Evolutionary conservation across 1,284 basidiomycete species (phyloP).

Genomic region (Rhodotorula sp.): DNA sequence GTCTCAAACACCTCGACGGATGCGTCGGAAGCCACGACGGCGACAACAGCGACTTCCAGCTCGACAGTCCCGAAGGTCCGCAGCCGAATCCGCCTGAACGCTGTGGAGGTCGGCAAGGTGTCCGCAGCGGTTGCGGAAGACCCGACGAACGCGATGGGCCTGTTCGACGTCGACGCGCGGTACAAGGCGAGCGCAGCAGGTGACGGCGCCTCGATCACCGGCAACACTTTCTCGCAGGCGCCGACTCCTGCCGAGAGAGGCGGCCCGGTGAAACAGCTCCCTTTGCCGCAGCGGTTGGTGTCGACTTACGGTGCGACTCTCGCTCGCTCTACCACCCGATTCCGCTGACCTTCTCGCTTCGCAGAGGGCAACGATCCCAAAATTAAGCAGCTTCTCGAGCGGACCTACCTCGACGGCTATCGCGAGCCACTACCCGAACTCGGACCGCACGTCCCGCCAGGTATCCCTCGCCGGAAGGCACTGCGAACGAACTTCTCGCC

Average conservation of each 20-base stretch:
- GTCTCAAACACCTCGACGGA: constrained; percentile 32
- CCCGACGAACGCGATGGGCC: constrained; percentile 40
- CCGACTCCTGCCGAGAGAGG: neutral
- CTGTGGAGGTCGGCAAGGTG: constrained; percentile 40
- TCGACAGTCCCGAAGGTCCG: constrained; percentile 3
- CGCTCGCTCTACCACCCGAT: neutral
- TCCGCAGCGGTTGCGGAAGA: constrained; percentile 41
- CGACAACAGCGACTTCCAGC: constrained; percentile 1
- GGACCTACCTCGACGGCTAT: constrained; percentile 78
- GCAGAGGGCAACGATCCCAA: constrained; percentile 78
- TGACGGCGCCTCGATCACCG: constrained; percentile 7
- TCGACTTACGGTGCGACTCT: constrained; percentile 62
- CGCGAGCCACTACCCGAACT: constrained; percentile 83
- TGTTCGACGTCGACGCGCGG: constrained; percentile 40
- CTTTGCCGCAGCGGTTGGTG: constrained; percentile 33
- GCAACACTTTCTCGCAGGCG: constrained; percentile 4
- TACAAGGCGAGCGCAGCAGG: constrained; percentile 18
- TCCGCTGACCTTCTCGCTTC: neutral
- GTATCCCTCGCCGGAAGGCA: constrained; percentile 53
- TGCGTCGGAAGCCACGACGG: constrained; percentile 17
- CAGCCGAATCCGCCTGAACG: constrained; percentile 39
- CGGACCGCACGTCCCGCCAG: constrained; percentile 65
- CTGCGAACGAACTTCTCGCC: constrained; percentile 45
- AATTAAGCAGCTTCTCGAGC: constrained; percentile 75
- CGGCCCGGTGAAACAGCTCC: neutral